Base-by-base conservation (phyloP, 495 filamentous ascomycete genomes). In the Amorphotheca resinae region DNA sequence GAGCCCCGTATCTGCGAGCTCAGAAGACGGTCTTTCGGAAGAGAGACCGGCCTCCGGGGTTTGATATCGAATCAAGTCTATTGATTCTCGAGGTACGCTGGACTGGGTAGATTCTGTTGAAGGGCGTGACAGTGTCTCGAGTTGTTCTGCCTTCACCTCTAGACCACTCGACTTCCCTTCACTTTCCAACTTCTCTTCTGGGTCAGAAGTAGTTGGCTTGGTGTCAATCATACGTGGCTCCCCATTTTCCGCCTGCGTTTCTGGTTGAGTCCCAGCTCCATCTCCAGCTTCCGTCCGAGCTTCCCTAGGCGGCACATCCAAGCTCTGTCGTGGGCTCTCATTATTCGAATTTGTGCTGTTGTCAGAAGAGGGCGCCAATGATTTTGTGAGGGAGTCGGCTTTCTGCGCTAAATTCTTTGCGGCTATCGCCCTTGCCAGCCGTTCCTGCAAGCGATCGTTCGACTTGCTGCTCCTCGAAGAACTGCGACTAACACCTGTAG, bases 391-490 rank as follows among this genome's bases (percentile, higher is more conserved):
- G 15, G 51, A 48, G 30, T 55, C 55, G 26, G 32, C 22, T 28
- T 49, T 54, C 23, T 52, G 57, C 40, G 26, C 41, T 9, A 44
- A 50, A 40, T 59, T 62, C 54, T 65, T 76, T 18, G 63, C 70
- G 34, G 68, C 75, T 43, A 68, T 63, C 49, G 66, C 72, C 50
- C 63, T 73, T 45, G 87, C 88, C 4, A 95, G 66, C 22, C 85
- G 76, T 61, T 94, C 87, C 58, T 94, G 87, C 28, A 95, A 70
- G 9, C 84, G 74, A 48, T 85, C 82, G 66, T 80, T 88, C 41
- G 73, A 56, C 43, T 66, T 62, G 41, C 43, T 67, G 49, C 61
- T 77, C 22, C 64, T 67, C 6, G 77, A 82, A 17, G 74, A 54
- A 23, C 72, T 65, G 66, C 67, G 52, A 5, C 70, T 67, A 17